phyloP scores from a whole-genome alignment of 306 rosid species.

The Acmispon strigosus region DNA sequence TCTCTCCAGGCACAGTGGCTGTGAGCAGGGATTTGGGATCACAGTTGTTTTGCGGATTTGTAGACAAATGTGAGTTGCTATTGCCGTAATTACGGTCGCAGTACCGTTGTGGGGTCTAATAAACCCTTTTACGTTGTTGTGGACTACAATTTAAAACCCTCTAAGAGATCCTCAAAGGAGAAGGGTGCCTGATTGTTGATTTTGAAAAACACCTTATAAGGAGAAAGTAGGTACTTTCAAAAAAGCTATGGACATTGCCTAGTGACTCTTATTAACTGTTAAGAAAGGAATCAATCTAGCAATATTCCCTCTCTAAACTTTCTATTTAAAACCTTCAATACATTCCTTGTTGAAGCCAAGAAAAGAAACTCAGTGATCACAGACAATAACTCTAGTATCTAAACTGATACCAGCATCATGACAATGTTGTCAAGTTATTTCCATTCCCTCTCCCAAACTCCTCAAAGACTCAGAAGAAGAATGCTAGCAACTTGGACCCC shows the following conservation, averaged over 20 bases:
- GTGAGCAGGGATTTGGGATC: neutral
- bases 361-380: neutral
- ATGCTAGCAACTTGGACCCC: conserved; percentile 95
- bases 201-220: no score
- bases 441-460: conserved; percentile 72
- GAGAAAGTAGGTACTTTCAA: conserved; percentile 15
- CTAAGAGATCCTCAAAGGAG: neutral
- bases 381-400: conserved; percentile 16
- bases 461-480: conserved; percentile 71
- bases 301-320: conserved; percentile 34
- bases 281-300: conserved; percentile 9
- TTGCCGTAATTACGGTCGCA: no score
- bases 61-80: no score
- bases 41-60: no score
- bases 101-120: no score
- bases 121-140: no score
- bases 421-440: conserved; percentile 48
- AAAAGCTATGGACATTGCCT: conserved; percentile 31
- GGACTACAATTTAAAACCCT: no score
- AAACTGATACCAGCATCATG: conserved; percentile 23
- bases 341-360: conserved; percentile 33
- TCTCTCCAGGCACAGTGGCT: neutral
- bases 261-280: conserved; percentile 14
- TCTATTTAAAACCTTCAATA: conserved; percentile 48
- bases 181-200: neutral